Evolutionary conservation across 495 filamentous ascomycete species (phyloP).

Genomic region (Apiosordaria backusii): DNA sequence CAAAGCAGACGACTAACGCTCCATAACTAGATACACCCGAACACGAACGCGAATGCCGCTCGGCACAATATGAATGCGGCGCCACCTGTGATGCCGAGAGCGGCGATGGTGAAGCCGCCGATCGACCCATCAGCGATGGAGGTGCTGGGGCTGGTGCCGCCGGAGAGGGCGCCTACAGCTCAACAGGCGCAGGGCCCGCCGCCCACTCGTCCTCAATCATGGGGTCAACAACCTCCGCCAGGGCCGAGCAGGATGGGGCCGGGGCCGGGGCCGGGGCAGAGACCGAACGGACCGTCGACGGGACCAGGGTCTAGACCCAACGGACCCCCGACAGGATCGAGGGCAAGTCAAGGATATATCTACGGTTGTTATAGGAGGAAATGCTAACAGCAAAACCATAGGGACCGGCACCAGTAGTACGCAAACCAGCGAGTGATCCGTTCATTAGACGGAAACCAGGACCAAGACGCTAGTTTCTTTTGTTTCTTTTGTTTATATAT

Average conservation of each 20-base stretch:
- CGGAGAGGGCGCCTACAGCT: constrained; percentile 21
- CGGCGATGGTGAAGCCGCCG: constrained; percentile 15
- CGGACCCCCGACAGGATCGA: not conserved
- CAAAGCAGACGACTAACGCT: not conserved
- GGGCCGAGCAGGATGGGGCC: not conserved
- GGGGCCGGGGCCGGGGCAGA: not conserved
- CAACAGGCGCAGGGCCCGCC: constrained; percentile 9
- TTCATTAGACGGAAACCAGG: constrained; percentile 44
- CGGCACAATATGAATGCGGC: constrained; percentile 13
- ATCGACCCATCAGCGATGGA: constrained; percentile 33
- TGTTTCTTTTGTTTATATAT: not conserved
- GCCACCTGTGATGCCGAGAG: constrained; percentile 4
- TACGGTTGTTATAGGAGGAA: not conserved
- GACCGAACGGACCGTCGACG: not conserved
- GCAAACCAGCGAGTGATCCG: constrained; percentile 37
- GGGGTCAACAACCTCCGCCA: constrained; percentile 3
- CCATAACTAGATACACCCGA: not conserved
- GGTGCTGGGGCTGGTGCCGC: constrained; percentile 30
- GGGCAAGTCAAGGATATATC: not conserved
- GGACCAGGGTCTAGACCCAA: not conserved
- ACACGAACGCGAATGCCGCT: constrained; percentile 9
- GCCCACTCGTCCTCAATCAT: constrained; percentile 7
- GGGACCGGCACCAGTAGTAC: constrained; percentile 30
- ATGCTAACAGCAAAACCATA: constrained; percentile 8
- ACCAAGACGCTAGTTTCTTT: not conserved